These are phyloP conservation scores for Lipomyces kockii DNA, from an alignment of 805 yeast genomes.

Conservation along the genomic window DNA sequence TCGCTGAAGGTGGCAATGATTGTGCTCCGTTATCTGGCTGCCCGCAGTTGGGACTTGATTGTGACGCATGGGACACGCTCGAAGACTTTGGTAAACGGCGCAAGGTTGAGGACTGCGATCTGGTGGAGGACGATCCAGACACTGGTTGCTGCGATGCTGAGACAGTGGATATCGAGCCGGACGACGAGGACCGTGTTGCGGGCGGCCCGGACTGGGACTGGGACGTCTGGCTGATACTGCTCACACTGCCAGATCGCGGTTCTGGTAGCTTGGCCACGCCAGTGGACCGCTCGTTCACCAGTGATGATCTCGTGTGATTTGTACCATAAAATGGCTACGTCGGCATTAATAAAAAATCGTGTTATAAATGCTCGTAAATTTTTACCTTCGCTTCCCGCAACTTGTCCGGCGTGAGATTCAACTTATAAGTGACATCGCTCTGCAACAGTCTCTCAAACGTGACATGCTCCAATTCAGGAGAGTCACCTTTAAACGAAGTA, in stretches of 20 bases:
- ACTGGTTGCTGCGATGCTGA: not conserved
- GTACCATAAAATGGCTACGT: conserved; percentile 1
- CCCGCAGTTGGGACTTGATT: not conserved
- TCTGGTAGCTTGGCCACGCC: not conserved
- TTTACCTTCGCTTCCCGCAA: conserved; percentile 13
- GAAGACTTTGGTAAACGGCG: not conserved
- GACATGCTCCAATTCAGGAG: conserved; percentile 14
- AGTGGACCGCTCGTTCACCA: not conserved
- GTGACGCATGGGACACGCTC: not conserved
- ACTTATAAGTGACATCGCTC: conserved; percentile 21
- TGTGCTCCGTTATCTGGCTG: not conserved
- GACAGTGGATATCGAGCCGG: not conserved
- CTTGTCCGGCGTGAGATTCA: conserved; percentile 20
- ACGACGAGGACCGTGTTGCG: conserved; percentile 2
- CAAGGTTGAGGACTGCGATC: not conserved
- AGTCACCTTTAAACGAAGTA: not conserved
- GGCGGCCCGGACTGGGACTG: not conserved
- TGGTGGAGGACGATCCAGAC: not conserved
- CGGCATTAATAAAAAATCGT: not conserved
- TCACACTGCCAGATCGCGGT: not conserved
- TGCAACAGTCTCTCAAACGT: conserved; percentile 17
- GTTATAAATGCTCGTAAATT: not conserved
- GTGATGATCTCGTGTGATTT: not conserved
- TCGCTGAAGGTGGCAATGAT: not conserved
- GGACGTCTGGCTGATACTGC: not conserved